Base-by-base conservation (phyloP, 495 filamentous ascomycete genomes). In the Gamarada debralockiae region DNA sequence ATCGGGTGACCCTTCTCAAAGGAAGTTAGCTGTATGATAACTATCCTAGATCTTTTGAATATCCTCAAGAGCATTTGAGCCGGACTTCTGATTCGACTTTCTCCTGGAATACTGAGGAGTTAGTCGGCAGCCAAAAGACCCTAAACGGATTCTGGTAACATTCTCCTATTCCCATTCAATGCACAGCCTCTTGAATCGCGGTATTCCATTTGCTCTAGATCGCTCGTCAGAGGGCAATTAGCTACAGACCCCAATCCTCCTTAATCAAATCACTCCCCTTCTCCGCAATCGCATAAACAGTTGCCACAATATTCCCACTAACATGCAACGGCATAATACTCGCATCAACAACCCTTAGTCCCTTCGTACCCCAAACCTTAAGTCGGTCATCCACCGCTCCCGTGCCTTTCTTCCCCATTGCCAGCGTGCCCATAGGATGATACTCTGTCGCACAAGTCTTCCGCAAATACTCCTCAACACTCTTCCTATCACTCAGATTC, bases 231-330 rank as follows among this genome's bases (percentile, higher is more conserved):
- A n/a, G n/a, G n/a, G n/a, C n/a, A n/a, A n/a, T n/a, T n/a, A n/a
- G n/a, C 27, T 29, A 29, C 27, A 29, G 10, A 4, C 27, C 27
- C 27, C 27, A 39, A 20, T 39, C 37, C 18, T 39, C 37, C n/a
- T 39, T 39, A 8, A 25, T 45, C 42, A 25, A 3, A 45, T 45
- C 21, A 24, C n/a, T 21, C 15, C 3, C 21, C 23, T 45, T 45
- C 42, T 45, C 42, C 18, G 42, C 42, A 45, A 45, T 5, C 14
- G 42, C 42, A 45, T 45, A 45, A 23, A 45, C 42, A 2, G 42
- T 45, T 6, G 20, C 23, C 9, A 23, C 9, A 29, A 45, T 45
- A 17, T 45, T 22, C 17, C 20, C 23, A 13, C 20, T 25, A 3
- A 25, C 9, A 7, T 23, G 23, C 15, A 29, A 23, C 2, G 42